Evolutionary conservation across 2,329 filamentous ascomycete genomes (phyloP).

Genomic region (Sporothrix inflata): DNA sequence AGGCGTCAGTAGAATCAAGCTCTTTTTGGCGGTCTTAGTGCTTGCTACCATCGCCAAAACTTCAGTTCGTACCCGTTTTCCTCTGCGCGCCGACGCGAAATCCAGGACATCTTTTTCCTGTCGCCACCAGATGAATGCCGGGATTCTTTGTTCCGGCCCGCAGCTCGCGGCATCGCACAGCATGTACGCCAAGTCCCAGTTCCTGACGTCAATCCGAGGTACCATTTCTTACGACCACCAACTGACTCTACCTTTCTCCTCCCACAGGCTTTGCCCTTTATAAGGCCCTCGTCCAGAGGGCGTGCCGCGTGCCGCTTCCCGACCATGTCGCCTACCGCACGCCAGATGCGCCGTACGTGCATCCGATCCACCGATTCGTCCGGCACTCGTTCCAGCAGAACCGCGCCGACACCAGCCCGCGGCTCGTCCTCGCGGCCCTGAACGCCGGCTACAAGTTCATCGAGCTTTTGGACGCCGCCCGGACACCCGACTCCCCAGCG

Average conservation of each 20-base stretch:
- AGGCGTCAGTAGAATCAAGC: neutral
- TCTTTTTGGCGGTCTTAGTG: slow-evolving; percentile 8
- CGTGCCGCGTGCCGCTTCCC: slow-evolving; percentile 56
- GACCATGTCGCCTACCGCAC: slow-evolving; percentile 46
- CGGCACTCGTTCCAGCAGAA: slow-evolving; percentile 66
- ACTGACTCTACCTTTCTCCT: neutral
- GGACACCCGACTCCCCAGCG: slow-evolving; percentile 45
- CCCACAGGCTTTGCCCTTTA: slow-evolving; percentile 71
- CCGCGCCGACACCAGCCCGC: slow-evolving; percentile 58
- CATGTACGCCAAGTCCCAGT: slow-evolving; percentile 44
- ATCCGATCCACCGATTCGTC: slow-evolving; percentile 61
- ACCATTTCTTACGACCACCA: neutral
- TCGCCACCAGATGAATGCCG: slow-evolving; percentile 41
- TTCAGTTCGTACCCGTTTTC: neutral
- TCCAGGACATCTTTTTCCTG: neutral
- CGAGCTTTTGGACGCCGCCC: slow-evolving; percentile 45
- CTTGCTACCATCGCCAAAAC: neutral
- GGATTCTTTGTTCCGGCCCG: slow-evolving; percentile 52
- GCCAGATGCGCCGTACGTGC: slow-evolving; percentile 34
- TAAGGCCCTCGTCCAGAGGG: slow-evolving; percentile 67
- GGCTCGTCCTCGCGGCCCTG: slow-evolving; percentile 65
- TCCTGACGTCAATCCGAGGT: no score
- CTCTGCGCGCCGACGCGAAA: neutral
- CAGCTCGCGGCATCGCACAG: slow-evolving; percentile 57
- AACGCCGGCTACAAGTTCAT: slow-evolving; percentile 61